phyloP scores from a whole-genome alignment of 2,329 filamentous ascomycete genomes.

The Aspergillus carbonarius region DNA sequence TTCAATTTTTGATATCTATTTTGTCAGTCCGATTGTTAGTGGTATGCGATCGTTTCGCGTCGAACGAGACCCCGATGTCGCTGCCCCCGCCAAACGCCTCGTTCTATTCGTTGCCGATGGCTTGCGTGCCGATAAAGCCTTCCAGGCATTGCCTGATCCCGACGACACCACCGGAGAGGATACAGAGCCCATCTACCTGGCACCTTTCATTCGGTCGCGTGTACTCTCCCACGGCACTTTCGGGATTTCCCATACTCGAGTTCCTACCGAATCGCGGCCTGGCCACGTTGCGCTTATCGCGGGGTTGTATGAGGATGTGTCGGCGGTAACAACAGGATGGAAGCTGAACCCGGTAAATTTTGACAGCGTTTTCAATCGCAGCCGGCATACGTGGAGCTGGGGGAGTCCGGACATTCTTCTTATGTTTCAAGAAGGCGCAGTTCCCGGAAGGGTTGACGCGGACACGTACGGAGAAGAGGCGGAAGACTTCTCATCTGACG shows the following conservation, averaged over 20 bases:
- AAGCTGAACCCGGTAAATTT: conserved; percentile 98
- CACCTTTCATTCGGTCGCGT: conserved; percentile 86
- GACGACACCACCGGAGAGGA: conserved; percentile 31
- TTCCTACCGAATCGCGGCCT: conserved; percentile 93
- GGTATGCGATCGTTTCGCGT: conserved; percentile 84
- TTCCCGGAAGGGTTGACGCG: conserved; percentile 82
- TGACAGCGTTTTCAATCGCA: conserved; percentile 97
- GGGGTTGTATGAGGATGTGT: conserved; percentile 96
- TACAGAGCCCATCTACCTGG: conserved; percentile 68
- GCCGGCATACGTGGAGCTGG: conserved; percentile 98
- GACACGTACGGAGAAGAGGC: conserved; percentile 78
- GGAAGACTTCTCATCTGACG: conserved; percentile 86
- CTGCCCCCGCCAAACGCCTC: conserved; percentile 82
- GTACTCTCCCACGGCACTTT: conserved; percentile 90
- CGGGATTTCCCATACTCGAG: conserved; percentile 92
- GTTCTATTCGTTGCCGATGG: conserved; percentile 97
- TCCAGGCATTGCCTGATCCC: conserved; percentile 86
- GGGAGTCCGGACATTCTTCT: conserved; percentile 94
- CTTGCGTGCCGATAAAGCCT: conserved; percentile 94
- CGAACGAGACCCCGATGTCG: conserved; percentile 57
- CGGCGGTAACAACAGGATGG: conserved; percentile 95
- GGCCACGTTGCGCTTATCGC: conserved; percentile 97
- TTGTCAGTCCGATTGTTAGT: conserved; percentile 93
- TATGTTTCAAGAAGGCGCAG: conserved; percentile 95
- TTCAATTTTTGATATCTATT: conserved; percentile 98